Evolutionary conservation across 1,139 yeast genomes (phyloP).

Genomic region (Kurtzmaniella quercitrusa): DNA sequence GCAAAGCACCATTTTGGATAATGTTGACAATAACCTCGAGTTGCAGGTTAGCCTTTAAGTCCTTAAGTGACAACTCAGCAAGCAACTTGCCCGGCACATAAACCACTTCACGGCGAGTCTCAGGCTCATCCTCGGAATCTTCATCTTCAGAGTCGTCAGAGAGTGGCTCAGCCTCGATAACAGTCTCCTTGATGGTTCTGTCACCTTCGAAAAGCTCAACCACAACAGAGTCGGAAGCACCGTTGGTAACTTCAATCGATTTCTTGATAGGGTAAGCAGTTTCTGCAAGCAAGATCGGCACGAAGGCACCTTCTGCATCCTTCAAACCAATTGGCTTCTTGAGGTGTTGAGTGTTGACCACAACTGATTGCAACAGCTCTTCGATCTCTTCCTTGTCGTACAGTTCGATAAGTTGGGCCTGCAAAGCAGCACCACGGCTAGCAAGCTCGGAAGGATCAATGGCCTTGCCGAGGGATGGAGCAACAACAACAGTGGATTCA

Average conservation of each 20-base stretch:
- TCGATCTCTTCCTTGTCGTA: slow-evolving; percentile 84
- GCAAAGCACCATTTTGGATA: slow-evolving; percentile 78
- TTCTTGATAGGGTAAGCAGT: slow-evolving; percentile 92
- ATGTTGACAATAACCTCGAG: slow-evolving; percentile 82
- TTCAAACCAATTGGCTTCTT: slow-evolving; percentile 81
- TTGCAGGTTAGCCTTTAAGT: slow-evolving; percentile 60
- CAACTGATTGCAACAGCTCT: slow-evolving; percentile 82
- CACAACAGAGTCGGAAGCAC: slow-evolving; percentile 55
- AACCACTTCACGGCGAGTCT: slow-evolving; percentile 66
- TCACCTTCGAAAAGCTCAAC: slow-evolving; percentile 83
- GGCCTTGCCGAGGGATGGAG: slow-evolving; percentile 80
- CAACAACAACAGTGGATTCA: slow-evolving; percentile 67
- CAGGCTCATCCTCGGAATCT: slow-evolving; percentile 58
- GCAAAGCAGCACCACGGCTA: slow-evolving; percentile 96
- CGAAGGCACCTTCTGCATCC: slow-evolving; percentile 67
- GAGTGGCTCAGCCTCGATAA: slow-evolving; percentile 62
- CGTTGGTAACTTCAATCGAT: slow-evolving; percentile 61
- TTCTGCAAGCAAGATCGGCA: slow-evolving; percentile 72
- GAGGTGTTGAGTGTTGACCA: slow-evolving; percentile 86
- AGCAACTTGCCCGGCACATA: slow-evolving; percentile 72
- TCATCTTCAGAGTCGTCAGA: slow-evolving; percentile 22
- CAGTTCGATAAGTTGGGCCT: slow-evolving; percentile 81
- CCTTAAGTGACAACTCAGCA: slow-evolving; percentile 75
- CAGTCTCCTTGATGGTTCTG: slow-evolving; percentile 72
- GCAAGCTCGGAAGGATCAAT: slow-evolving; percentile 84